Percentiles rank a stretch among this genome's conserved stretches.
These are phyloP conservation scores for Pinus taeda DNA, from an alignment of 75 land plant genomes.

Conservation along the genomic window DNA sequence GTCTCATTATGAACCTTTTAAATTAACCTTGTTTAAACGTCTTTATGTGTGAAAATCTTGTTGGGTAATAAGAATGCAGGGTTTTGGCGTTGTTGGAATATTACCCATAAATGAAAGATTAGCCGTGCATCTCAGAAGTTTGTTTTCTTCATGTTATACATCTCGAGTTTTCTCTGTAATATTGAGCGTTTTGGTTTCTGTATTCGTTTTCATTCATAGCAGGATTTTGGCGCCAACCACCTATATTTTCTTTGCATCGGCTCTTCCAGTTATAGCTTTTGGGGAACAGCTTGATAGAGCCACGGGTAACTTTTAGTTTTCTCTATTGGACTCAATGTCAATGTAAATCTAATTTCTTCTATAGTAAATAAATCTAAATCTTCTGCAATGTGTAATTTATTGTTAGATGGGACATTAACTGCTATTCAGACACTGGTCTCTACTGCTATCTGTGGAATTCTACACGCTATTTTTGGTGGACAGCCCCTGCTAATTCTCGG, in stretches of 20 bases:
- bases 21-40: background rate
- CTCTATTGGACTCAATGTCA: background rate
- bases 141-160: background rate
- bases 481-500: slow-evolving; percentile 77
- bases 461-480: slow-evolving; percentile 74
- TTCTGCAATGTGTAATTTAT: background rate
- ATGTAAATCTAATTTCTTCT: background rate
- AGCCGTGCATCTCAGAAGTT: background rate
- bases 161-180: background rate
- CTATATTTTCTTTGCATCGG: slow-evolving; percentile 95
- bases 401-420: slow-evolving; percentile 60
- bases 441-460: slow-evolving; percentile 69
- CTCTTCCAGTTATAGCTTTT: slow-evolving; percentile 92
- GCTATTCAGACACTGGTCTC: slow-evolving; percentile 71
- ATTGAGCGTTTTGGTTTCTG: background rate
- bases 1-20: slow-evolving; percentile 16
- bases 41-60: background rate
- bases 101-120: no score
- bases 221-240: slow-evolving; percentile 91
- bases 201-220: slow-evolving; percentile 1
- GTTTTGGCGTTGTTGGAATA: background rate
- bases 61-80: background rate
- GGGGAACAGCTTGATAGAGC: slow-evolving; percentile 88
- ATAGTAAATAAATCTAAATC: background rate
- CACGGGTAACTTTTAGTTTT: slow-evolving; percentile 46